Evolutionary conservation across 2,329 filamentous ascomycete species (phyloP), one percentile per base, ranked within the genome.

Genomic region (Cytospora paraplurivora): DNA sequence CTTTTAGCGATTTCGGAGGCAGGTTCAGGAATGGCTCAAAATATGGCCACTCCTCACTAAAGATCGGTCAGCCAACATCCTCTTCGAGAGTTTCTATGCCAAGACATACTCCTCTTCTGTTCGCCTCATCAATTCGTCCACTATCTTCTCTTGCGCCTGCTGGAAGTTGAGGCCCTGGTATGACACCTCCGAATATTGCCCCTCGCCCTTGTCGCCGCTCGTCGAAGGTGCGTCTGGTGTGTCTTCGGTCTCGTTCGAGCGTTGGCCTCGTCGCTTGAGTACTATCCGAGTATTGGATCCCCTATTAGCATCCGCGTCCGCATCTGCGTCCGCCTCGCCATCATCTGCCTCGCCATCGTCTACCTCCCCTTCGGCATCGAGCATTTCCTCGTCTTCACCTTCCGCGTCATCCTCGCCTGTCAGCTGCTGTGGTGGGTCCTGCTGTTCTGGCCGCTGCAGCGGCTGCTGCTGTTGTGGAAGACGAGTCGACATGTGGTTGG

Each of bases 71-170:
- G 71, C 63, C 47, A 32, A n/a, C 47, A 59, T 56, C 50, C n/a
- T 38, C 54, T 52, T 44, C 27, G 8, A 17, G 51, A 6, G 13
- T 12, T 19, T 21, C 27, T 13, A 38, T 62, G 27, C 56, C 37
- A 60, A 63, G 27, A 73, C 70, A 54, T 78, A 90, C 87, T 84
- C 81, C 66, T 87, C 85, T 65, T 92, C 88, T 55, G 85, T 82
- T 68, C 82, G 86, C 54, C 90, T 84, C 13, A 94, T 82, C 66
- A 94, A 75, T 69, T 94, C 91, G 61, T 89, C 85, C 4, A 96
- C 79, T 62, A 97, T 86, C 78, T 92, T 92, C 69, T 96, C 91
- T 72, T 97, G 92, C 0, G 92, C 93, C 71, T 93, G 84, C 72
- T 96, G 91, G 72, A 96, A 94, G 11, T 74, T 88, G 56, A 93